A percentile compares a stretch with the other conserved stretches of the same genome.
Conservation (phyloP, 2,329 filamentous ascomycete species). For the Aspergillus sp. region DNA sequence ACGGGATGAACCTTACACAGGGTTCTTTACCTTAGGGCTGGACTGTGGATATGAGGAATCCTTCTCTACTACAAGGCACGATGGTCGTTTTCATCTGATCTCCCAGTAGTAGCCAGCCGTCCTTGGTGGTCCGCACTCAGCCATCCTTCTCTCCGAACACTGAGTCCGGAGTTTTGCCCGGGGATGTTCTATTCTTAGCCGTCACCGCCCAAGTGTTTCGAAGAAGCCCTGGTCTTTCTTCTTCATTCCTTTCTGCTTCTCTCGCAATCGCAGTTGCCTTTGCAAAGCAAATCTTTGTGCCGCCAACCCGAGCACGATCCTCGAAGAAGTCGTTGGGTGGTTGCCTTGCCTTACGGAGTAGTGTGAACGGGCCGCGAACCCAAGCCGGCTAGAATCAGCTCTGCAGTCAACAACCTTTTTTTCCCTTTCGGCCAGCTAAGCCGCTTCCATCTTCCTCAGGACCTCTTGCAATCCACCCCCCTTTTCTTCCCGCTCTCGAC, state of each 20-base stretch:
- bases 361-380: neutral
- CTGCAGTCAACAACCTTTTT: slow-evolving; percentile 5
- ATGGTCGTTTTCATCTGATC: neutral
- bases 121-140: neutral
- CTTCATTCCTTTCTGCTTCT: too few relatives aligned
- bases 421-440: slow-evolving; percentile 20
- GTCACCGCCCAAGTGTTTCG: neutral
- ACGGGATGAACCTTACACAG: neutral
- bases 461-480: neutral
- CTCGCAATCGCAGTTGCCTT: too few relatives aligned
- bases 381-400: slow-evolving; percentile 3
- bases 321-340: too few relatives aligned
- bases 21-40: too few relatives aligned
- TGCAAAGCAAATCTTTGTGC: too few relatives aligned
- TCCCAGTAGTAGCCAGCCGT: neutral
- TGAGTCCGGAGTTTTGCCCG: neutral
- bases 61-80: neutral
- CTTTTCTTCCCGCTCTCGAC: neutral
- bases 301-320: too few relatives aligned
- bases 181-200: neutral
- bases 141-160: neutral
- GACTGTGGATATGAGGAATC: too few relatives aligned
- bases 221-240: neutral
- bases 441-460: slow-evolving; percentile 12
- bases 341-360: neutral